Percentiles rank a stretch among this genome's conserved stretches.
Evolutionary conservation across 2,329 filamentous ascomycete genomes (phyloP).

Genomic region (Penicillium oxalicum): DNA sequence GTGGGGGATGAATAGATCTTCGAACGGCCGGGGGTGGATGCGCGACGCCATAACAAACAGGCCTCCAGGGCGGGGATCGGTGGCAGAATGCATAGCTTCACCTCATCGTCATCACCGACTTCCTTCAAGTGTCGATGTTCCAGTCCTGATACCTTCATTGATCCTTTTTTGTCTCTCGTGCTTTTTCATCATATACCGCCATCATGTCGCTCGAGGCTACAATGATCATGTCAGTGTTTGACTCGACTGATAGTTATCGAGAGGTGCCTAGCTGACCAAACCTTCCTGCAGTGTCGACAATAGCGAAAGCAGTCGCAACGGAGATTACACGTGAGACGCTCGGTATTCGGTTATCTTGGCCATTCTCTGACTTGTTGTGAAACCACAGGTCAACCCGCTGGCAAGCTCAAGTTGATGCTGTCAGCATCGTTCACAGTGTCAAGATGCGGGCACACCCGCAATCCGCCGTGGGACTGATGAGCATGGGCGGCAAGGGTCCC

Average conservation of each 20-base stretch:
- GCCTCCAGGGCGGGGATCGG: slow-evolving; percentile 7
- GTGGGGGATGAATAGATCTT: slow-evolving; percentile 1
- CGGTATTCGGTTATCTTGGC: background rate
- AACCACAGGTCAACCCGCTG: slow-evolving; percentile 75
- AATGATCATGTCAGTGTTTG: slow-evolving; percentile 68
- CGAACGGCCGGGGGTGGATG: slow-evolving; percentile 6
- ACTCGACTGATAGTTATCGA: background rate
- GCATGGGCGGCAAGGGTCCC: slow-evolving; percentile 95
- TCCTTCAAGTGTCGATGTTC: slow-evolving; percentile 12
- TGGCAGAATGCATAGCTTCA: slow-evolving; percentile 24
- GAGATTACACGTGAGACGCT: slow-evolving; percentile 63
- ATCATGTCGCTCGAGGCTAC: slow-evolving; percentile 98
- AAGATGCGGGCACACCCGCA: slow-evolving; percentile 95
- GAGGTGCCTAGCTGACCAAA: slow-evolving; percentile 15
- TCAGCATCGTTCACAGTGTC: slow-evolving; percentile 89
- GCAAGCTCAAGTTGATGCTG: slow-evolving; percentile 92
- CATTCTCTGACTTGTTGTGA: slow-evolving; percentile 35
- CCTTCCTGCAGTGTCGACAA: slow-evolving; percentile 69
- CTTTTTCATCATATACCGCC: slow-evolving; percentile 35
- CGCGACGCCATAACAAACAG: slow-evolving; percentile 25
- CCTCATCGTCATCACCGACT: slow-evolving; percentile 25
- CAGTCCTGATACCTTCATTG: slow-evolving; percentile 8
- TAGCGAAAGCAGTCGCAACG: slow-evolving; percentile 96
- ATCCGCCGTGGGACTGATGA: slow-evolving; percentile 96
- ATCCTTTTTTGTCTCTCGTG: slow-evolving; percentile 3